Percentiles rank a stretch among this genome's conserved stretches.
These are phyloP conservation scores for Globisporangium mamillatum DNA, from an alignment of 352 stramenopile species.

Conservation along the genomic window DNA sequence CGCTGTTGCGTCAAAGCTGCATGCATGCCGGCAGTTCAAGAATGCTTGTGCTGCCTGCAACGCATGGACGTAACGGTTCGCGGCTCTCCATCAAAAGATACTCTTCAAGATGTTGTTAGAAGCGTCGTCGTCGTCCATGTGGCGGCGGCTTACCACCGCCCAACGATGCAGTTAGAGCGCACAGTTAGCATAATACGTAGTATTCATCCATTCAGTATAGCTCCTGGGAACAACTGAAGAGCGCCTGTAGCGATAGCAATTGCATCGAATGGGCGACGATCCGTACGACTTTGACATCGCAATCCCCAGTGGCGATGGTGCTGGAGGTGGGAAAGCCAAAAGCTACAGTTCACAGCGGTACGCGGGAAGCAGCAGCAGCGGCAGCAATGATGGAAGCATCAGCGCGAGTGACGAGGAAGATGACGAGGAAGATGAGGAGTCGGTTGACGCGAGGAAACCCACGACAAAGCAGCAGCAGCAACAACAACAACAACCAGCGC, in stretches of 20 bases:
- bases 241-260: not conserved
- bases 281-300: conserved; percentile 36
- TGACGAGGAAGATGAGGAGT: not conserved
- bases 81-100: not conserved
- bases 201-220: not conserved
- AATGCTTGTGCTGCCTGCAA: too few species aligned
- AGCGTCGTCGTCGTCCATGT: not conserved
- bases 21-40: not conserved
- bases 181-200: not conserved
- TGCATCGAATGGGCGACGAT: conserved; percentile 17
- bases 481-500: not conserved
- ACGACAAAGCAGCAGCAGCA: not conserved
- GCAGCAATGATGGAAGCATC: not conserved
- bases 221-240: not conserved
- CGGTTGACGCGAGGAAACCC: not conserved
- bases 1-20: not conserved
- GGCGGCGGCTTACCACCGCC: not conserved
- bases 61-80: not conserved
- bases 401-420: conserved; percentile 15
- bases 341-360: conserved; percentile 8
- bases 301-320: conserved; percentile 2
- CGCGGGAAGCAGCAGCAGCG: not conserved
- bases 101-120: not conserved
- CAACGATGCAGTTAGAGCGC: not conserved
- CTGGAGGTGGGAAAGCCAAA: not conserved